phyloP scores from a whole-genome alignment of 108 stramenopile genomes.

The Nitzschia sp. region DNA sequence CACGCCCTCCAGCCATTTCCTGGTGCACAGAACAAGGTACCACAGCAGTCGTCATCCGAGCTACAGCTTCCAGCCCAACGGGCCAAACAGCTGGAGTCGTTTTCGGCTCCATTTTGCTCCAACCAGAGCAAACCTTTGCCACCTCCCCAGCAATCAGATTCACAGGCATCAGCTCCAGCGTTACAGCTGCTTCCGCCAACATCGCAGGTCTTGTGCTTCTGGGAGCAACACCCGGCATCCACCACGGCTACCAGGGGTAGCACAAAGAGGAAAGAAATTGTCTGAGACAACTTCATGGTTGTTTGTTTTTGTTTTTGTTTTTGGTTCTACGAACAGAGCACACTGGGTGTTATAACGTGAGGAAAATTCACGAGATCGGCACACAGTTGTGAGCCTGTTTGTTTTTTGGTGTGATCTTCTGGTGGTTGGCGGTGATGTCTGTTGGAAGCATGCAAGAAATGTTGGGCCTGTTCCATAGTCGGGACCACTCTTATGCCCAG shows the following conservation, averaged over 20 bases:
- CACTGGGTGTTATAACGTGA: too few relatives aligned
- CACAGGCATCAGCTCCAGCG: neutral
- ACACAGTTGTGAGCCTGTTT: too few relatives aligned
- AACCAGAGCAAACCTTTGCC: conserved; percentile 4
- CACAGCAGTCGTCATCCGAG: conserved; percentile 6
- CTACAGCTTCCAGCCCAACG: conserved; percentile 9
- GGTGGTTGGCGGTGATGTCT: too few relatives aligned
- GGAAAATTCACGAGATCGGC: too few relatives aligned
- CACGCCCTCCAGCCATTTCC: neutral
- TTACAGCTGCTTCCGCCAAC: neutral
- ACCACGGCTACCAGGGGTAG: neutral
- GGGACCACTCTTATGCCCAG: too few relatives aligned
- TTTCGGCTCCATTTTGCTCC: neutral
- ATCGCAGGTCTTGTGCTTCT: conserved; percentile 12
- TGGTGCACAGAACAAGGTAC: neutral
- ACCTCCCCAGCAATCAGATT: neutral
- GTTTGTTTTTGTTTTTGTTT: neutral
- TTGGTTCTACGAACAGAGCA: neutral
- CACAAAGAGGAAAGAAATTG: neutral
- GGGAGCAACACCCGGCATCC: conserved; percentile 10
- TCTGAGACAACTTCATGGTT: neutral
- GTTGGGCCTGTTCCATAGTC: too few relatives aligned
- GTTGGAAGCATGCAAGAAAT: too few relatives aligned
- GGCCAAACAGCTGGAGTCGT: neutral
- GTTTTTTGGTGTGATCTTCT: too few relatives aligned